Base-by-base conservation (phyloP, 257 asterid genomes). In the Vinca minor region DNA sequence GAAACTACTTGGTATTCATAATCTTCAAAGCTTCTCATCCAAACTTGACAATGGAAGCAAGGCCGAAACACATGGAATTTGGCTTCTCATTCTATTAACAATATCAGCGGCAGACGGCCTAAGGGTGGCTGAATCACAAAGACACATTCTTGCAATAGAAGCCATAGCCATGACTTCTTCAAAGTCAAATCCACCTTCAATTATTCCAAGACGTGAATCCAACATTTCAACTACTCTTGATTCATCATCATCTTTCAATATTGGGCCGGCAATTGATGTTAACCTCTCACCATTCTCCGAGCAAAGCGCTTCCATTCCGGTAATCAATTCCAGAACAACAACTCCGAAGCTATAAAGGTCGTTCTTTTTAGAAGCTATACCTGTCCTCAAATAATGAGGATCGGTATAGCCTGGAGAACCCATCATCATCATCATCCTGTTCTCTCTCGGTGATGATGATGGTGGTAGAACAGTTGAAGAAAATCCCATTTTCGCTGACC, bases 381-480 rank as follows among this genome's bases (percentile, higher is more conserved):
- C 95, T 0, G 90, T 84, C 61, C 81, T 69, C 25, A 88, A 68
- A 31, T 86, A 88, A 52, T 78, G 83, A 26, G 93, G 96, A 69
- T 89, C 95, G 12, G 84, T 73, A 71, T 89, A 89, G 1, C 96
- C 95, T 3, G 91, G 96, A 4, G 96, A 89, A 1, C 91, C 95
- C 34, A 78, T 59, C 63, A 88, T 79, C 34, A 78, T 59, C 63
- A 88, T 79, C 74, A 34, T 72, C 17, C 56, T 64, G 38, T 26
- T 25, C 9, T 62, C 39, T 11, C 68, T 46, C 20, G 81, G 41
- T 1, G 79, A 65, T 5, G 77, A 65, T 5, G 77, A 65, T 18
- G 76, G 71, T 4, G 91, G 76, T 18, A 68, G 59, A 10, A 72
- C 71, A 0, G 85, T 41, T 0, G 91, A 80, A 7, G 87, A 80